phyloP scores from a whole-genome alignment of 192 early-diverging fungal species.

The Coemansia sp. region DNA sequence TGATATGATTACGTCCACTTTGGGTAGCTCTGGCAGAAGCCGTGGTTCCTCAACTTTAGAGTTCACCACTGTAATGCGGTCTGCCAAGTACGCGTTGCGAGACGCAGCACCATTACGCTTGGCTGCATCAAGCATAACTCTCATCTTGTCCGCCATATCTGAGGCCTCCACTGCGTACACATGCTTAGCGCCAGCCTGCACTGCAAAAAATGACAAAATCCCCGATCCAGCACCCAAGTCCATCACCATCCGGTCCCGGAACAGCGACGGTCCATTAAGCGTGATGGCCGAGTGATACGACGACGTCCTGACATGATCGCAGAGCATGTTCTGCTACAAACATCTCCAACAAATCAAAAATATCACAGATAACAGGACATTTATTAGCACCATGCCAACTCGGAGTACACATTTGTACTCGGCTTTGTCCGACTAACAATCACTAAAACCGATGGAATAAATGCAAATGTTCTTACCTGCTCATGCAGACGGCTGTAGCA shows the following conservation, averaged over 20 bases:
- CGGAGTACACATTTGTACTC: neutral
- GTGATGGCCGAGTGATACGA: conserved; percentile 91
- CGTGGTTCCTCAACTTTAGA: conserved; percentile 86
- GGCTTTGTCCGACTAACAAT: neutral
- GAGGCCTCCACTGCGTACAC: conserved; percentile 98
- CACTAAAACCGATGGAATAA: neutral
- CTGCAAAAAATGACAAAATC: conserved; percentile 94
- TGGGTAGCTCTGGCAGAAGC: conserved; percentile 58
- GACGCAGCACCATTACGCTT: conserved; percentile 39
- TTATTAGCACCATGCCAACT: neutral
- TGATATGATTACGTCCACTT: conserved; percentile 93
- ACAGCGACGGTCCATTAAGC: conserved; percentile 70
- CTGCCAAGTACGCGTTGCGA: conserved; percentile 76
- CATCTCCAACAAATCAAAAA: neutral
- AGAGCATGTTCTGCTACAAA: conserved; percentile 93
- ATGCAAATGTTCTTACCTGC: conserved; percentile 31
- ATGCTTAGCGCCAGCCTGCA: conserved; percentile 86
- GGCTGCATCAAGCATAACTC: conserved; percentile 68
- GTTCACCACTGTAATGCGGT: conserved; percentile 76
- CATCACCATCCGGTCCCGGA: conserved; percentile 80
- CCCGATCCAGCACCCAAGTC: conserved; percentile 95
- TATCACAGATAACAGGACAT: neutral
- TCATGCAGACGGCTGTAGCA: conserved; percentile 55
- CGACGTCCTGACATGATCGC: conserved; percentile 92
- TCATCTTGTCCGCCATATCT: conserved; percentile 89